Percentiles rank a stretch among this genome's conserved stretches.
phyloP scores from a whole-genome alignment of 2,329 filamentous ascomycete species.

The Aspergillus pseudoterreus region DNA sequence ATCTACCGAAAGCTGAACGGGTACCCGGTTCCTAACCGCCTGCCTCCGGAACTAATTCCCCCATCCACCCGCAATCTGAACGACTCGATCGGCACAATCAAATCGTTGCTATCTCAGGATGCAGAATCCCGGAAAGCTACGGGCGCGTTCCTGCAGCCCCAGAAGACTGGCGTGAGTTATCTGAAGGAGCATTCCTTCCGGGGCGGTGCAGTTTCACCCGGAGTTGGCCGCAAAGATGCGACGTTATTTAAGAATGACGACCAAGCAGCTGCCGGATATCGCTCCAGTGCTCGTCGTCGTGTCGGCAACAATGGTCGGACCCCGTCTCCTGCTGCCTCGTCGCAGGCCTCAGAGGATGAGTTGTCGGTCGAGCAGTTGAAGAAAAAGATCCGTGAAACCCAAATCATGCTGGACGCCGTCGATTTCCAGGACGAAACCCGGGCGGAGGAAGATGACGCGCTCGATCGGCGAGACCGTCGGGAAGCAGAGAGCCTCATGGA shows the following conservation, averaged over 20 bases:
- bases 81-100: constrained; percentile 89
- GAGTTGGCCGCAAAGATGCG: constrained; percentile 76
- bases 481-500: constrained; percentile 94
- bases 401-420: constrained; percentile 90
- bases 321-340: constrained; percentile 74
- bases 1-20: constrained; percentile 97
- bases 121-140: constrained; percentile 85
- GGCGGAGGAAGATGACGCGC: constrained; percentile 82
- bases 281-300: constrained; percentile 86
- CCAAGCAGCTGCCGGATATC: constrained; percentile 78
- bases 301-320: constrained; percentile 67
- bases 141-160: constrained; percentile 84
- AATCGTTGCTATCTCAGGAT: constrained; percentile 82
- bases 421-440: constrained; percentile 92
- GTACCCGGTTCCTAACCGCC: constrained; percentile 80
- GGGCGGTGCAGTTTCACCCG: constrained; percentile 55
- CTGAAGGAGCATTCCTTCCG: constrained; percentile 93
- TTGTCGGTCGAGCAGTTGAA: constrained; percentile 79
- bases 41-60: constrained; percentile 89
- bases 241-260: constrained; percentile 97
- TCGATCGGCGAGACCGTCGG: constrained; percentile 84
- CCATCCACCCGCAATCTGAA: constrained; percentile 92
- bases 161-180: constrained; percentile 97
- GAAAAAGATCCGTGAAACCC: constrained; percentile 91
- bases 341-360: constrained; percentile 68